Evolutionary conservation across 768 basidiomycete genomes (phyloP).

Genomic region (Dentipellis fragilis): DNA sequence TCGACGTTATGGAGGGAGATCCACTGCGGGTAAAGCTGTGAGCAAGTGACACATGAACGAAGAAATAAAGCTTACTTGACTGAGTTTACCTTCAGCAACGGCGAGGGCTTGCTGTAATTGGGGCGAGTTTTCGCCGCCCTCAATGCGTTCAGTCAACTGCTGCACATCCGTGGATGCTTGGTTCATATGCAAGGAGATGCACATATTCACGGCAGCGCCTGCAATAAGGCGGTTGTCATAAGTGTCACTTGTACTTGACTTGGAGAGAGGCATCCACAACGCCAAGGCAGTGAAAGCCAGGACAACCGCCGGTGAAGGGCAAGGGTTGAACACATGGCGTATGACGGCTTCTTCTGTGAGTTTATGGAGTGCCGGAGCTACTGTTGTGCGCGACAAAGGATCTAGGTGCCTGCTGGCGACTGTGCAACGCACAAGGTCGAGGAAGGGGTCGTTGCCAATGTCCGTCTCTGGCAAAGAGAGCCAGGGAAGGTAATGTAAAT

Average conservation of each 20-base stretch:
- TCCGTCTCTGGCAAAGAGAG: conserved; percentile 26
- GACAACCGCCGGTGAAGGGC: conserved; percentile 31
- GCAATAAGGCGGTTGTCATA: conserved; percentile 31
- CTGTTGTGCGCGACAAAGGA: conserved; percentile 22
- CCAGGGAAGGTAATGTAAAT: conserved; percentile 35
- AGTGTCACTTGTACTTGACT: conserved; percentile 16
- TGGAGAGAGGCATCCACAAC: conserved; percentile 33
- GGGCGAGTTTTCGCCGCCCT: background rate
- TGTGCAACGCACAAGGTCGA: conserved; percentile 36
- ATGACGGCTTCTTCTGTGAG: conserved; percentile 30
- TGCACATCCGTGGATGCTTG: conserved; percentile 6
- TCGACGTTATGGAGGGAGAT: conserved; percentile 12
- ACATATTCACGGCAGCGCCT: conserved; percentile 36
- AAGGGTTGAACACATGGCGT: conserved; percentile 31
- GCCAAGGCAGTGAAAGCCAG: conserved; percentile 32
- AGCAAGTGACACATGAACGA: background rate
- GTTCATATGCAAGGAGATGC: conserved; percentile 31
- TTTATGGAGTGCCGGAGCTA: conserved; percentile 30
- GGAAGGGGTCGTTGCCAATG: conserved; percentile 22
- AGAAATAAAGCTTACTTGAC: conserved; percentile 1
- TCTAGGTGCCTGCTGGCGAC: conserved; percentile 36
- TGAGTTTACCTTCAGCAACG: conserved; percentile 1
- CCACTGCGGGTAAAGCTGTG: conserved; percentile 3
- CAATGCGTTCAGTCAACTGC: conserved; percentile 6
- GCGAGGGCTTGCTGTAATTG: conserved; percentile 1